phyloP scores from a whole-genome alignment of 352 stramenopile species.

The Pythium phragmitis region DNA sequence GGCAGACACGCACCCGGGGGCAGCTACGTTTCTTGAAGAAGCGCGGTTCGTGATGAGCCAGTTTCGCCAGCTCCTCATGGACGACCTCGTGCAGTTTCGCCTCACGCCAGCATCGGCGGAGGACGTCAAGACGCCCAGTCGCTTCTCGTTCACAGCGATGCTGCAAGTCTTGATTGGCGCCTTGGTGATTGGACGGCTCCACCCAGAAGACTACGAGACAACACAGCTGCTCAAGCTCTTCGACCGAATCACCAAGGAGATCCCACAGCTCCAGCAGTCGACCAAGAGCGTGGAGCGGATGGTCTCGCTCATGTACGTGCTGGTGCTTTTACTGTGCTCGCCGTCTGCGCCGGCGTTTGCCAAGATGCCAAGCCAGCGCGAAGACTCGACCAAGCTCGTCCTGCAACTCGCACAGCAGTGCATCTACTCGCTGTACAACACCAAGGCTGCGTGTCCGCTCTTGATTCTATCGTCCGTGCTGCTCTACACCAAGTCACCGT shows the following conservation, averaged over 20 bases:
- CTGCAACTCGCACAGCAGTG: conserved; percentile 61
- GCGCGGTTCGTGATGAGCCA: conserved; percentile 25
- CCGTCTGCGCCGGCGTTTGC: conserved; percentile 45
- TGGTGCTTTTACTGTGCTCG: conserved; percentile 60
- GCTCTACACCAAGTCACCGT: conserved; percentile 68
- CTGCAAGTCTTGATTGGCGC: conserved; percentile 50
- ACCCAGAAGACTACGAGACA: conserved; percentile 45
- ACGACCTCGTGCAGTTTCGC: conserved; percentile 23
- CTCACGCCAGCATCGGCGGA: neutral
- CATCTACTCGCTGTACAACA: conserved; percentile 51
- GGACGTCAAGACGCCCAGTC: conserved; percentile 9
- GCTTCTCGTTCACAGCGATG: conserved; percentile 33
- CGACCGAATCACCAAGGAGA: conserved; percentile 38
- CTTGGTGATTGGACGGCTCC: conserved; percentile 46
- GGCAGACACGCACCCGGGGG: neutral
- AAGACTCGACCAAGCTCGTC: conserved; percentile 52
- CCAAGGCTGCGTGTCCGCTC: conserved; percentile 45
- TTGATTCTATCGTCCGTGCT: conserved; percentile 64
- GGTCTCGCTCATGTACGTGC: conserved; percentile 53
- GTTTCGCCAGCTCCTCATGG: conserved; percentile 22
- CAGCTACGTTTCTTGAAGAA: conserved; percentile 24
- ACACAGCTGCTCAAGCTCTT: conserved; percentile 47
- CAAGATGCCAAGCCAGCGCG: conserved; percentile 59
- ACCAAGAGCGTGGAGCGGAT: conserved; percentile 33
- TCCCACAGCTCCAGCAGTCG: conserved; percentile 1